These are phyloP conservation scores for Aspergillus sclerotiicarbonarius DNA, from an alignment of 495 filamentous ascomycete species.

Conservation along the genomic window DNA sequence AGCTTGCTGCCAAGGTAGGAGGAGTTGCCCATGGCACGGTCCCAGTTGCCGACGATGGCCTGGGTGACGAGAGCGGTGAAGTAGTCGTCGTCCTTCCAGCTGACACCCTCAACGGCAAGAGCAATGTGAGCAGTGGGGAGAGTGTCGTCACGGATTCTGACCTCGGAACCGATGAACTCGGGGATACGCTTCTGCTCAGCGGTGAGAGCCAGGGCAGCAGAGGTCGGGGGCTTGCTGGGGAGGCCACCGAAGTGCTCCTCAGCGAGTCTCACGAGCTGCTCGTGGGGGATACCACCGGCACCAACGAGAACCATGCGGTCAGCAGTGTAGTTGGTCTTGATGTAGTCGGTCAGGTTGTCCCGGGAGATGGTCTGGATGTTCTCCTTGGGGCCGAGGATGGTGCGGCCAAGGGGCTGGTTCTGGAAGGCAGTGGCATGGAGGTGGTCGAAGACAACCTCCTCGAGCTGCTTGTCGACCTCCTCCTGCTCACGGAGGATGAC, in stretches of 20 bases:
- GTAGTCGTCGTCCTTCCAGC: constrained; percentile 99
- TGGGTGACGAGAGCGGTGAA: constrained; percentile 97
- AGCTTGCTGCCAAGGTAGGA: constrained; percentile 97
- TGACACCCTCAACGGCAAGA: constrained; percentile 97
- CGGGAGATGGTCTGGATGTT: constrained; percentile 96
- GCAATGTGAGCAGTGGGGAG: constrained; percentile 95
- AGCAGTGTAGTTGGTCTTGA: constrained; percentile 98
- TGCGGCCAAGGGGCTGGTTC: constrained; percentile 91
- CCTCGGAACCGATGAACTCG: constrained; percentile 94
- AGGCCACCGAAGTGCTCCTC: constrained; percentile 91
- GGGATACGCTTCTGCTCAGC: constrained; percentile 79
- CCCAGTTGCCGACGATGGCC: constrained; percentile 99
- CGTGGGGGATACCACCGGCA: constrained; percentile 89
- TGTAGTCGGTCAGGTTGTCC: constrained; percentile 87
- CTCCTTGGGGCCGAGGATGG: constrained; percentile 94
- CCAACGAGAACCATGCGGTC: constrained; percentile 99
- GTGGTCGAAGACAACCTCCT: constrained; percentile 99
- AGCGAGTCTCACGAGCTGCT: constrained; percentile 89
- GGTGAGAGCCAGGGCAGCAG: constrained; percentile 60
- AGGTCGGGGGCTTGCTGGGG: constrained; percentile 66
- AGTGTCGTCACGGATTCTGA: constrained; percentile 92
- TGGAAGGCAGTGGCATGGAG: constrained; percentile 98
- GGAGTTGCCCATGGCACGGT: constrained; percentile 96
- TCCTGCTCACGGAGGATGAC: constrained; percentile 98
- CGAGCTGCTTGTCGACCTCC: constrained; percentile 98